Percentiles rank a stretch among this genome's conserved stretches.
These are phyloP conservation scores for Orobanche coerulescens DNA, from an alignment of 257 asterid genomes.

Conservation along the genomic window DNA sequence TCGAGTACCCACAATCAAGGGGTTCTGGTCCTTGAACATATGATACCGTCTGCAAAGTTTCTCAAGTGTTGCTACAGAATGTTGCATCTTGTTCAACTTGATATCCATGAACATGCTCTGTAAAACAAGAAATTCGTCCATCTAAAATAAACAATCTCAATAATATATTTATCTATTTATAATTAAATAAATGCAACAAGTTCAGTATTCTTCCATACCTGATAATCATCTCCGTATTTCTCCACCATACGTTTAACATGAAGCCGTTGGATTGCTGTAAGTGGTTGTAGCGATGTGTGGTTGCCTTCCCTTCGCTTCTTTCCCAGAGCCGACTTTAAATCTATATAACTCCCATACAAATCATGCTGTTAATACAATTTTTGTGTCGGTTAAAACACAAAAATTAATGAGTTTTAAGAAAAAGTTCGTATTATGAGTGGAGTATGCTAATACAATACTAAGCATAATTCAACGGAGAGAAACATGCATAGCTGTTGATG, in stretches of 20 bases:
- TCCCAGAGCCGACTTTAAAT: constrained; percentile 81
- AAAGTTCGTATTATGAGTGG: background rate
- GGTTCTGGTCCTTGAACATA: constrained; percentile 50
- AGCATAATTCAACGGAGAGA: background rate
- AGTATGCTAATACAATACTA: too few species aligned
- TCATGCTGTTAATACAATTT: constrained; percentile 1
- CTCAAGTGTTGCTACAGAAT: constrained; percentile 69
- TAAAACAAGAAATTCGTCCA: constrained; percentile 22
- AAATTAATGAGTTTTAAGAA: background rate
- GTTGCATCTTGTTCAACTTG: constrained; percentile 81
- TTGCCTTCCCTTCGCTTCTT: constrained; percentile 77
- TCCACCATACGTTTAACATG: constrained; percentile 62
- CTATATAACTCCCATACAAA: constrained; percentile 29
- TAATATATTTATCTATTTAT: background rate
- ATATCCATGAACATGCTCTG: constrained; percentile 97
- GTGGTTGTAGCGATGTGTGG: constrained; percentile 57
- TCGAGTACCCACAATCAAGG: constrained; percentile 43
- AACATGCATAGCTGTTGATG: background rate
- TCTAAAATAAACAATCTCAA: background rate
- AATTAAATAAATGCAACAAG: background rate
- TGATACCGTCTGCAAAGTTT: constrained; percentile 77
- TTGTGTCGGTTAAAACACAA: background rate
- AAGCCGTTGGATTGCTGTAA: constrained; percentile 63
- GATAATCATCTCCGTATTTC: constrained; percentile 73
- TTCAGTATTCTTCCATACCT: constrained; percentile 30